Evolutionary conservation across 768 basidiomycete species (phyloP).

Genomic region (Mycena belliarum): DNA sequence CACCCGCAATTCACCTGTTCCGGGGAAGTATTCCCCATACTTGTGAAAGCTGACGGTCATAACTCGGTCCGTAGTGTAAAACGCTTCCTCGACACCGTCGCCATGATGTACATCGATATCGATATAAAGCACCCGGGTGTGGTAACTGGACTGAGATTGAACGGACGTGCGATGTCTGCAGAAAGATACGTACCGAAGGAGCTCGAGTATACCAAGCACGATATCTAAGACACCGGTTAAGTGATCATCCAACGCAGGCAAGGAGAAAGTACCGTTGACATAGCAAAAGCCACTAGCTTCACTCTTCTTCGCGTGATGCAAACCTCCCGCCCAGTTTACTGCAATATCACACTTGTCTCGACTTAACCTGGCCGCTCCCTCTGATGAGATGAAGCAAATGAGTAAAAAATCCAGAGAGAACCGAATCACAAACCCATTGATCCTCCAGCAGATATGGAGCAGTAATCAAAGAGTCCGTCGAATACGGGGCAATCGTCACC

Average conservation of each 20-base stretch:
- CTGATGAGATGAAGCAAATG: constrained; percentile 39
- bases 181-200: constrained; percentile 62
- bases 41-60: constrained; percentile 99
- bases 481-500: constrained; percentile 99
- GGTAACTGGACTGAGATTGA: constrained; percentile 64
- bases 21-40: constrained; percentile 98
- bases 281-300: constrained; percentile 99
- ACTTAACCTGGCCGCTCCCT: constrained; percentile 95
- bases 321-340: constrained; percentile 97
- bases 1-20: constrained; percentile 94
- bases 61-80: constrained; percentile 97
- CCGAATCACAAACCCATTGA: constrained; percentile 81
- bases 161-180: neutral
- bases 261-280: constrained; percentile 73
- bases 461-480: constrained; percentile 97
- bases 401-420: neutral
- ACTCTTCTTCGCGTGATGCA: constrained; percentile 99
- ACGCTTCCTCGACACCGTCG: constrained; percentile 98
- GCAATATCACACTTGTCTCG: constrained; percentile 99
- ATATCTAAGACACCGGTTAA: constrained; percentile 67
- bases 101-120: constrained; percentile 99
- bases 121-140: constrained; percentile 92
- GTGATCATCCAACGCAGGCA: constrained; percentile 1
- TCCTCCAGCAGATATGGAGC: constrained; percentile 98
- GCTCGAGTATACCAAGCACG: constrained; percentile 93